Evolutionary conservation across 331 rosid species (phyloP), one percentile per base, ranked within the genome.

Genomic region (Stylosanthes scabra): DNA sequence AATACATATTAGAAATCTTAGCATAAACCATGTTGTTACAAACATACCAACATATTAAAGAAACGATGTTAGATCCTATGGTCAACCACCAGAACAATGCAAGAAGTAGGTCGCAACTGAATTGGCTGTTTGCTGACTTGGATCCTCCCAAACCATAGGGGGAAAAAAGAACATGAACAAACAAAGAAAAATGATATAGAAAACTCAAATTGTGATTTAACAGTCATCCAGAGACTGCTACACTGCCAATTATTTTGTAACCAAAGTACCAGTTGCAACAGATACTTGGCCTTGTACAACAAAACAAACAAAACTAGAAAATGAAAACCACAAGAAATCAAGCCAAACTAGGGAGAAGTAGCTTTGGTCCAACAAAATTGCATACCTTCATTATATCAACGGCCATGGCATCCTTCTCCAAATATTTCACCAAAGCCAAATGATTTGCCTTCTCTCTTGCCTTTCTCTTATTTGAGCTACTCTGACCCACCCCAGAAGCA

Each of bases 401-500:
- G 49, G 74, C 76, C 58, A 74, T 77, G 12, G 81, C 75, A 86
- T 92, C 88, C 1, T 86, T 88, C 78, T 83, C 82, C 86, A 92
- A 78, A 85, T 88, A 96, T 61, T 87, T 90, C 51, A 59, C 80
- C 58, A 92, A 80, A 79, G 99, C 99, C 79, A 86, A 72, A 81
- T 96, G 99, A 57, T 88, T 88, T 37, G 89, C 96, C 79, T 90
- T 96, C n/a, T 88, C 93, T 74, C 83, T 87, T 2, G 85, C 73
- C 68, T 80, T 82, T 80, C 97, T 89, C 87, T 92, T 95, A 3
- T 82, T 81, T 31, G 97, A 92, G 70, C 75, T 69, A 82, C 98
- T 96, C 75, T 86, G 91, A 71, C 98, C 99, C 83, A 96, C 97
- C 66, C 90, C 99, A 84, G 96, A 82, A 61, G 99, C 96, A 88